phyloP scores from a whole-genome alignment of 2,329 filamentous ascomycete genomes.

The Fusarium mundagurra region DNA sequence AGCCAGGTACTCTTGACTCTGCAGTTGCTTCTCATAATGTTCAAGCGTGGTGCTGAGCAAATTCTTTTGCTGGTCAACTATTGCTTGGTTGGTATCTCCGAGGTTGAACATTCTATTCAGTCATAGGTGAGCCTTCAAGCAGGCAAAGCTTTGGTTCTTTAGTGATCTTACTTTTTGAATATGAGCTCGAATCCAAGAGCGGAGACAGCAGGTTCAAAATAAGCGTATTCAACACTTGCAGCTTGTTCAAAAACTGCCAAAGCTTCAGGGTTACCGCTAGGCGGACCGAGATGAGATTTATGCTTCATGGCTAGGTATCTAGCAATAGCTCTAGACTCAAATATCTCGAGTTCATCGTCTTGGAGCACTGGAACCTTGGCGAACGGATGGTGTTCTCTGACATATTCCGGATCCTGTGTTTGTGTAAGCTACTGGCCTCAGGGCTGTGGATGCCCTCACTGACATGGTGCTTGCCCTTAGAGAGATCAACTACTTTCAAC shows the following conservation, averaged over 20 bases:
- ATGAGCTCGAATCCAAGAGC: background rate
- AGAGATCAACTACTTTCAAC: background rate
- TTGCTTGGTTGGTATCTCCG: background rate
- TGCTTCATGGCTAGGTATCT: background rate
- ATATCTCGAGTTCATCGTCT: background rate
- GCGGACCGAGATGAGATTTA: background rate
- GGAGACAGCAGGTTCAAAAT: background rate
- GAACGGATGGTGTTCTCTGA: background rate
- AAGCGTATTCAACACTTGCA: background rate
- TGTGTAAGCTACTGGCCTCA: background rate
- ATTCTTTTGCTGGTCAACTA: background rate
- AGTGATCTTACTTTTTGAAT: background rate
- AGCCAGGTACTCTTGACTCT: background rate
- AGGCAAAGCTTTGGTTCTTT: too few species aligned
- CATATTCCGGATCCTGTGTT: background rate
- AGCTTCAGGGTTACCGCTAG: background rate
- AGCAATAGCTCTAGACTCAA: background rate
- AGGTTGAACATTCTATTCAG: background rate
- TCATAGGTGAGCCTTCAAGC: too few species aligned
- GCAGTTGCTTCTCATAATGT: background rate
- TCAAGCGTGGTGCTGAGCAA: background rate
- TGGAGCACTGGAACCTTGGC: background rate
- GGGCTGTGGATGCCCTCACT: rapidly evolving
- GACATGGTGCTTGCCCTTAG: background rate
- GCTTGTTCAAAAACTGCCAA: background rate